A percentile compares a stretch with the other conserved stretches of the same genome.
These are phyloP conservation scores for Linnemannia hyalina DNA, from an alignment of 192 early-diverging fungal genomes.

Conservation along the genomic window DNA sequence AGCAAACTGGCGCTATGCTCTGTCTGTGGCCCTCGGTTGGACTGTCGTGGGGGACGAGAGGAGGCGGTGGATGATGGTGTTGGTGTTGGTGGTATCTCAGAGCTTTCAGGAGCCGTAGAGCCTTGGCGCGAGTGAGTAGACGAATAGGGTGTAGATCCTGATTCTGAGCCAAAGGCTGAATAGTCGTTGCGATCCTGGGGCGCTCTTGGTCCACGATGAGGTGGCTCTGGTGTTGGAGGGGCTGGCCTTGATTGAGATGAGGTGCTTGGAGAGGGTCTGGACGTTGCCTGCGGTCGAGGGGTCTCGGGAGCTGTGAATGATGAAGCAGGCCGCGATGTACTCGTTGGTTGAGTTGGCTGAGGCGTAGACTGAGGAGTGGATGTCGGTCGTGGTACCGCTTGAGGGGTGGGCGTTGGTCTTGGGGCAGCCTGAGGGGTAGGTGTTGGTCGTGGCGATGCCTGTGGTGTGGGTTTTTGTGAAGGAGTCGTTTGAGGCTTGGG, in stretches of 20 bases:
- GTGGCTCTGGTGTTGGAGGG: neutral
- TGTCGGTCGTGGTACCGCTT: neutral
- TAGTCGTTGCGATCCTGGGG: constrained; percentile 38
- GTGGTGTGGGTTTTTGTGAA: neutral
- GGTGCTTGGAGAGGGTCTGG: neutral
- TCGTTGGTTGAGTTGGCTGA: neutral
- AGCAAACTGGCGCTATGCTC: neutral
- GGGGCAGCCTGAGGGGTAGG: neutral
- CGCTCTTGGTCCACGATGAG: neutral
- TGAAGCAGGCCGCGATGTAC: neutral
- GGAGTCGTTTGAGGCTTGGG: neutral
- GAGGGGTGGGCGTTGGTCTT: neutral
- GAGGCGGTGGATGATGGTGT: neutral
- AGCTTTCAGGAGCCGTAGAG: neutral
- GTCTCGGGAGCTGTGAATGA: neutral
- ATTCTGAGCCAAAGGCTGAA: neutral
- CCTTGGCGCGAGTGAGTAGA: neutral
- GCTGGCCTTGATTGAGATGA: neutral
- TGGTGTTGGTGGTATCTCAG: neutral
- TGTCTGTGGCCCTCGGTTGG: constrained; percentile 21
- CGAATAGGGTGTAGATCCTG: neutral
- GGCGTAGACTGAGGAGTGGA: constrained; percentile 1
- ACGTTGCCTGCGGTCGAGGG: neutral
- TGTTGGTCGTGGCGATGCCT: neutral
- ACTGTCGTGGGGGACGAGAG: constrained; percentile 2